A percentile compares a stretch with the other conserved stretches of the same genome.
These are phyloP conservation scores for Apiotrichum gamsii DNA, from an alignment of 1,284 basidiomycete species.

Conservation along the genomic window DNA sequence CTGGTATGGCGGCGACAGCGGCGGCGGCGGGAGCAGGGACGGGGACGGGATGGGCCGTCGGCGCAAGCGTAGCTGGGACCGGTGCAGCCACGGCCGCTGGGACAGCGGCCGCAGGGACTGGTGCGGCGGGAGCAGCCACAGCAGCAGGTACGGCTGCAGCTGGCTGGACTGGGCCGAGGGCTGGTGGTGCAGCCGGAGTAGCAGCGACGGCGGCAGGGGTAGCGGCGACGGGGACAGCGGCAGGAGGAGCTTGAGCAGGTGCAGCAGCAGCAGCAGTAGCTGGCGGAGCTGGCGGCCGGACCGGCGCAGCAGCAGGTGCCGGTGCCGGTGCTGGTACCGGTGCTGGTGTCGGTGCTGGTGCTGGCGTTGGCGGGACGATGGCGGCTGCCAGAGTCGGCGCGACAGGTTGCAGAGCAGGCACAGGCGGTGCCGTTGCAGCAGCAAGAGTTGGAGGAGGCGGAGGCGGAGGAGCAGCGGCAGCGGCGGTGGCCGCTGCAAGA, in stretches of 20 bases:
- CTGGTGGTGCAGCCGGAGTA: no score
- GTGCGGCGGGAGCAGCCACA: slow-evolving; percentile 10
- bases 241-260: no score
- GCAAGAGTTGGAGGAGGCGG: background rate
- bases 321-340: no score
- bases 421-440: no score
- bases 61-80: background rate
- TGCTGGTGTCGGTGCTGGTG: no score
- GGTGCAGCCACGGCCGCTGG: slow-evolving; percentile 5
- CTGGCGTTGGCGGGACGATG: no score
- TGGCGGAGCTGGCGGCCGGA: no score
- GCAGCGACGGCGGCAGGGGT: background rate
- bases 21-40: slow-evolving; percentile 5
- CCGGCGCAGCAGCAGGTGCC: no score
- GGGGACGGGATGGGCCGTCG: slow-evolving; percentile 3
- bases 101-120: slow-evolving; percentile 1
- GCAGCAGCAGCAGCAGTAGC: no score
- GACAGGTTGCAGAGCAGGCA: background rate
- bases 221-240: background rate
- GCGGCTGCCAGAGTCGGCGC: background rate
- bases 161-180: no score
- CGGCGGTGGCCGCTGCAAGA: slow-evolving; percentile 8
- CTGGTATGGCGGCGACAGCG: slow-evolving; percentile 7
- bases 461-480: slow-evolving; percentile 8
- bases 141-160: slow-evolving; percentile 7